These are phyloP conservation scores for Dissophora ornata DNA, from an alignment of 192 early-diverging fungal species.

Conservation along the genomic window DNA sequence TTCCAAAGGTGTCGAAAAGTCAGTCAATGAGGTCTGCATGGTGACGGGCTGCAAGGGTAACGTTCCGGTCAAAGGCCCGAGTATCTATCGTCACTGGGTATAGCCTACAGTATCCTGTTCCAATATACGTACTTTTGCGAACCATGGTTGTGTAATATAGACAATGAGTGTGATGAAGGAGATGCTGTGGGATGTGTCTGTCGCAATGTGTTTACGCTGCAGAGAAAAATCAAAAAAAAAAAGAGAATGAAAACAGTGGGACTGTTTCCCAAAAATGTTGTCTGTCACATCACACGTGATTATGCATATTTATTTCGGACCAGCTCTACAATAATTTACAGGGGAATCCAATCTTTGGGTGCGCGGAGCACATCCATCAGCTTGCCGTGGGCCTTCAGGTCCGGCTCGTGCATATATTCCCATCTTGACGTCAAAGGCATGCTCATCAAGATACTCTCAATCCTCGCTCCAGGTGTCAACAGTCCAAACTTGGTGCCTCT, in stretches of 20 bases:
- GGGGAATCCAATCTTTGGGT: slow-evolving; percentile 80
- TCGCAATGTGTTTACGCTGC: too few relatives aligned
- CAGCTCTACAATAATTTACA: not conserved
- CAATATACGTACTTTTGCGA: slow-evolving; percentile 27
- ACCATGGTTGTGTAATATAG: slow-evolving; percentile 30
- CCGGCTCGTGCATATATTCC: slow-evolving; percentile 90
- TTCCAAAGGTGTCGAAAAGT: not conserved
- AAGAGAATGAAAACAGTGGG: slow-evolving; percentile 1
- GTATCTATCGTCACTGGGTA: too few relatives aligned
- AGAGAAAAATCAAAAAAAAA: slow-evolving; percentile 1
- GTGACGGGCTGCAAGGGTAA: too few relatives aligned
- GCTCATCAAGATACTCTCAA: slow-evolving; percentile 95
- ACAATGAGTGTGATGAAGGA: slow-evolving; percentile 3
- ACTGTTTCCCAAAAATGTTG: not conserved
- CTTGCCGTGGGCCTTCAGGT: slow-evolving; percentile 68
- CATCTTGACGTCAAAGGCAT: slow-evolving; percentile 95
- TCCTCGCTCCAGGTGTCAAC: slow-evolving; percentile 93
- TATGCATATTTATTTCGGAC: not conserved
- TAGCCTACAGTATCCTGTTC: too few relatives aligned
- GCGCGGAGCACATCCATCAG: slow-evolving; percentile 83
- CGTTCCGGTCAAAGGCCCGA: too few relatives aligned
- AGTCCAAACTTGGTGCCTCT: slow-evolving; percentile 99
- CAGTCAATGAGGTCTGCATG: not conserved
- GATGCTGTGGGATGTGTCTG: not conserved
- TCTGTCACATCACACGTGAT: not conserved